These are phyloP conservation scores for Diaporthe sp. DNA, from an alignment of 2,329 filamentous ascomycete species.

Conservation along the genomic window DNA sequence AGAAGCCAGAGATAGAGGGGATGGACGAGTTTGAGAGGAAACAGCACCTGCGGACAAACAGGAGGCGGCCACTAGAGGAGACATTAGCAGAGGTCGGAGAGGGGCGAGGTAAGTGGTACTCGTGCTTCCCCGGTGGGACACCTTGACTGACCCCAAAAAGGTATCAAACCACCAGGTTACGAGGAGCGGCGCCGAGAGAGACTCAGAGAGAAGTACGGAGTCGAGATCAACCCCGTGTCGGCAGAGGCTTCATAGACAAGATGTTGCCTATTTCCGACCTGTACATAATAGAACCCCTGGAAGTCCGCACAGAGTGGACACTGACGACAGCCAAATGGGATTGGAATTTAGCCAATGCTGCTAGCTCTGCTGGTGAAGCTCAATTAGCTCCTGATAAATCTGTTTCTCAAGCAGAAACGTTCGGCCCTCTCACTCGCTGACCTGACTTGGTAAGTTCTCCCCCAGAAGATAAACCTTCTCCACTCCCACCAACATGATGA, in stretches of 20 bases:
- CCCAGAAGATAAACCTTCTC: background rate
- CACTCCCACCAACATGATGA: slow-evolving; percentile 48
- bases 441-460: slow-evolving; percentile 30
- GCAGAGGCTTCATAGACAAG: slow-evolving; percentile 56
- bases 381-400: background rate
- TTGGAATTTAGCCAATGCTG: slow-evolving; percentile 40
- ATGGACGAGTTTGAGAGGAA: slow-evolving; percentile 82
- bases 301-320: slow-evolving; percentile 3
- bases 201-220: slow-evolving; percentile 88
- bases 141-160: slow-evolving; percentile 60
- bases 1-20: slow-evolving; percentile 73
- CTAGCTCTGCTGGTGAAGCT: background rate
- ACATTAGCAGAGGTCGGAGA: slow-evolving; percentile 87
- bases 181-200: slow-evolving; percentile 86
- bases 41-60: slow-evolving; percentile 79
- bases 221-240: slow-evolving; percentile 81
- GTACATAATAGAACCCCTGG: slow-evolving; percentile 41
- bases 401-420: background rate
- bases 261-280: slow-evolving; percentile 25
- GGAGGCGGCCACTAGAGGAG: slow-evolving; percentile 82
- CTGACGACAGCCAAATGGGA: slow-evolving; percentile 32
- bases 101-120: slow-evolving; percentile 77
- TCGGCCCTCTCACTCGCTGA: background rate
- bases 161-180: slow-evolving; percentile 85
- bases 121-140: slow-evolving; percentile 9